Conservation (phyloP, 2,329 filamentous ascomycete genomes). For the Xylariaceae sp. region DNA sequence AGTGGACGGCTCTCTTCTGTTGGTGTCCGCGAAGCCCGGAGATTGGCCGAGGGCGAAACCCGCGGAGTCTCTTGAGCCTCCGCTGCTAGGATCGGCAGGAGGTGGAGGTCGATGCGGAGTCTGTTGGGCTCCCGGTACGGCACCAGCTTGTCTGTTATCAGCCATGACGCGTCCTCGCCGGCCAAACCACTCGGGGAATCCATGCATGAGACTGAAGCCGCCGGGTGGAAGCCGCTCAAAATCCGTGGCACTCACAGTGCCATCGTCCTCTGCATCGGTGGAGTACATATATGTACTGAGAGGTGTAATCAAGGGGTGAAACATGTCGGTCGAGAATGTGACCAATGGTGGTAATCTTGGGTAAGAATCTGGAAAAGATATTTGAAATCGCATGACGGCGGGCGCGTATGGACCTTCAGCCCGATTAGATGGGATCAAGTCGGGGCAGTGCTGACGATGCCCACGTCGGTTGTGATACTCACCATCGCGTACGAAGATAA, state of each 20-base stretch:
- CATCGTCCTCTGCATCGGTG: conserved; percentile 70
- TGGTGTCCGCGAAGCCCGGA: conserved; percentile 42
- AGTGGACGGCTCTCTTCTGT: conserved; percentile 49
- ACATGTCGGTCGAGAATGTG: conserved; percentile 88
- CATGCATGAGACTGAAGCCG: conserved; percentile 85
- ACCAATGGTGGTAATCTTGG: conserved; percentile 78
- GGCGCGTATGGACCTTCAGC: conserved; percentile 78
- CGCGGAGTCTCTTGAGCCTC: conserved; percentile 25
- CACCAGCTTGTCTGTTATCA: conserved; percentile 41
- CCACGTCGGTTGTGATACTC: conserved; percentile 20
- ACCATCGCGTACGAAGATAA: conserved; percentile 90
- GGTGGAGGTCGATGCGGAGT: conserved; percentile 32
- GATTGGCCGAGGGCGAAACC: conserved; percentile 27
- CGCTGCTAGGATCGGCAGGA: conserved; percentile 24
- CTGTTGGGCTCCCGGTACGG: conserved; percentile 33
- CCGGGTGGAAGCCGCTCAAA: conserved; percentile 82
- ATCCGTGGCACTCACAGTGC: conserved; percentile 79
- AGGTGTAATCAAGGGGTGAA: conserved; percentile 89
- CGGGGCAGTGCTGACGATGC: too few relatives aligned
- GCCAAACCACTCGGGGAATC: conserved; percentile 89
- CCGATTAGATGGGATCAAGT: too few relatives aligned
- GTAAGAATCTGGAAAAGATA: conserved; percentile 80
- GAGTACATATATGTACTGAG: conserved; percentile 94
- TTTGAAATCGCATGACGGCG: conserved; percentile 84
- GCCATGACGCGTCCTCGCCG: conserved; percentile 42